phyloP scores from a whole-genome alignment of 1,284 basidiomycete species.

The Nidula niveotomentosa region DNA sequence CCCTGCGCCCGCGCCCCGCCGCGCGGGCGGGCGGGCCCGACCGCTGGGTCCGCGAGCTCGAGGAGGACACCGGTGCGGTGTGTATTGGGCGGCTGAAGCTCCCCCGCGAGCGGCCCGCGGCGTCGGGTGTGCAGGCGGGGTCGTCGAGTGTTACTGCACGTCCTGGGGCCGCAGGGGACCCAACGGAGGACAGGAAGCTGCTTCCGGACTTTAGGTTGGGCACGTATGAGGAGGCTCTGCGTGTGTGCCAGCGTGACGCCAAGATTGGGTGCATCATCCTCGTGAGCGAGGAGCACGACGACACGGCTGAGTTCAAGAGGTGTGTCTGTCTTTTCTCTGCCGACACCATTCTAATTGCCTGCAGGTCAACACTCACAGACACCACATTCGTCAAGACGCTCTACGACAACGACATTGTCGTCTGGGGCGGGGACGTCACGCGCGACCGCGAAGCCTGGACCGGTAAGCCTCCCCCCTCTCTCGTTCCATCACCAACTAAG shows the following conservation, averaged over 20 bases:
- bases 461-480: conserved; percentile 43
- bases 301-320: conserved; percentile 86
- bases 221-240: conserved; percentile 82
- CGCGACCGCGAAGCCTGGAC: conserved; percentile 82
- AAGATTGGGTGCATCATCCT: conserved; percentile 82
- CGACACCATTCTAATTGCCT: not conserved
- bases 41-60: conserved; percentile 73
- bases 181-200: conserved; percentile 38
- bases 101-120: conserved; percentile 20
- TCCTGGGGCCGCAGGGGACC: conserved; percentile 13
- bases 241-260: conserved; percentile 67
- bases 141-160: conserved; percentile 36
- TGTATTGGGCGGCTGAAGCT: conserved; percentile 42
- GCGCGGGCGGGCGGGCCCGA: conserved; percentile 53
- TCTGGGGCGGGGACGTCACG: conserved; percentile 79
- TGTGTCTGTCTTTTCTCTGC: conserved; percentile 24
- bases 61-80: conserved; percentile 79
- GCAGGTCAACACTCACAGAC: conserved; percentile 77
- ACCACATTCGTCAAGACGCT: conserved; percentile 65
- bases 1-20: conserved; percentile 23
- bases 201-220: conserved; percentile 83
- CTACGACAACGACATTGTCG: conserved; percentile 68
- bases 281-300: conserved; percentile 91
- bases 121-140: conserved; percentile 40
- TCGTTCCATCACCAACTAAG: not conserved